Evolutionary conservation across 345 rosid genomes (phyloP), one percentile per base, ranked within the genome.

Genomic region (Arabis hirsuta): DNA sequence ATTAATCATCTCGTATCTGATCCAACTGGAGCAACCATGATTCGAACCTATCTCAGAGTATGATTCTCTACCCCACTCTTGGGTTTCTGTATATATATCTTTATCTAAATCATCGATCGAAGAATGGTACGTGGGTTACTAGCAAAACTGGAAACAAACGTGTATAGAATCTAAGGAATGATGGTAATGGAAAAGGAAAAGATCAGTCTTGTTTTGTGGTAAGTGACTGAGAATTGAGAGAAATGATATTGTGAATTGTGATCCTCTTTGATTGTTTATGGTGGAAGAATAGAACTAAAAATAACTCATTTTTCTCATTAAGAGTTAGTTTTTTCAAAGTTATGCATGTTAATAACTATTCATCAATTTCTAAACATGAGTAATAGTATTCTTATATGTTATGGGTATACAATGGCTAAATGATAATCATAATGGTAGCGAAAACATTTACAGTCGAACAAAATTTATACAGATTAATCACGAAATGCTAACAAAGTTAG

Each of bases 11-110:
- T 89, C 47, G 32, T 91, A 14, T 89, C 91, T 44, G 97, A 91
- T 74, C 98, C 97, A 61, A 86, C 96, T 0, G 98, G 97, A 59
- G 89, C 93, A 58, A 88, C 84, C 59, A 91, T 94, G 98, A 83
- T 94, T 66, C 87, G 83, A 84, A 88, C 97, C 72, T 91, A 91
- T 77, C 90, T 91, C 69, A 81, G n/a, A 54, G 7, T 72, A 50
- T 78, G 47, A 73, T 44, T 51, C 42, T 20, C 68, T 59, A n/a
- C 13, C 51, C 46, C 31, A 36, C 59, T 36, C 7, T 38, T 45
- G 62, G 63, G 48, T 54, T 22, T 74, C 41, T 67, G 42, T 67
- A 7, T 47, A 57, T 48, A 61, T 16, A 32, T 14, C 3, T 43
- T 27, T 16, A 43, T 55, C 57, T 60, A 31, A 60, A 75, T 53